Percentiles rank a stretch among this genome's conserved stretches.
Conservation (phyloP, 768 basidiomycete genomes). For the Auriscalpium vulgare region DNA sequence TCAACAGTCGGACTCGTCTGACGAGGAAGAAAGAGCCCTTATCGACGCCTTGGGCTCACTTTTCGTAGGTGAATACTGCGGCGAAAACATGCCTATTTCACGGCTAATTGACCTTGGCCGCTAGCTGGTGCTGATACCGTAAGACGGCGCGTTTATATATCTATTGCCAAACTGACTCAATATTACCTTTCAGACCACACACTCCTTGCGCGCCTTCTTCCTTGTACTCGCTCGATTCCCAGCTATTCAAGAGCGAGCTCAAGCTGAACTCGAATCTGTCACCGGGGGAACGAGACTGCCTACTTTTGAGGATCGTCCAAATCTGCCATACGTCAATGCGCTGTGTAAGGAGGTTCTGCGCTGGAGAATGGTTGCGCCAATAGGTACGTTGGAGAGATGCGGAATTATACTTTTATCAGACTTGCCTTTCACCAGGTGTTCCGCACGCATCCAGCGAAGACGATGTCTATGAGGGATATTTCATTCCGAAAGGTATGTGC, state of each 20-base stretch:
- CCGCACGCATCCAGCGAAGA: slow-evolving; percentile 1
- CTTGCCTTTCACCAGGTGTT: background rate
- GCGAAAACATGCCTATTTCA: no score
- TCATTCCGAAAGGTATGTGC: slow-evolving; percentile 5
- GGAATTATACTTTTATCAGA: no score
- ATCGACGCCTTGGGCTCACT: no score
- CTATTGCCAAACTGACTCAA: no score
- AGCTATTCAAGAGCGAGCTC: slow-evolving; percentile 19
- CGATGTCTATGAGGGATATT: slow-evolving; percentile 1
- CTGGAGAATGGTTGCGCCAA: slow-evolving; percentile 12
- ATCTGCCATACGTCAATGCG: slow-evolving; percentile 21
- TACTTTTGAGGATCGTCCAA: slow-evolving; percentile 17
- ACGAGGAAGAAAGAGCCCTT: no score
- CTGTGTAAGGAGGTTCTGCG: slow-evolving; percentile 19
- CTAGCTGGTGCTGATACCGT: no score
- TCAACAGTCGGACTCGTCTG: no score
- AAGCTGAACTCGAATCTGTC: slow-evolving; percentile 20
- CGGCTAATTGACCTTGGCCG: no score
- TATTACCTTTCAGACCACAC: no score
- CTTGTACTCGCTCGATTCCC: slow-evolving; percentile 22
- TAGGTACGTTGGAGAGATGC: background rate
- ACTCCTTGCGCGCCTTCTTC: slow-evolving; percentile 8
- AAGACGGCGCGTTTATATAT: no score
- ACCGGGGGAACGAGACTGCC: slow-evolving; percentile 19
- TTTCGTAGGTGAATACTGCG: no score